Base-by-base conservation (phyloP, 495 filamentous ascomycete genomes). In the Parachaetomium inaequale region DNA sequence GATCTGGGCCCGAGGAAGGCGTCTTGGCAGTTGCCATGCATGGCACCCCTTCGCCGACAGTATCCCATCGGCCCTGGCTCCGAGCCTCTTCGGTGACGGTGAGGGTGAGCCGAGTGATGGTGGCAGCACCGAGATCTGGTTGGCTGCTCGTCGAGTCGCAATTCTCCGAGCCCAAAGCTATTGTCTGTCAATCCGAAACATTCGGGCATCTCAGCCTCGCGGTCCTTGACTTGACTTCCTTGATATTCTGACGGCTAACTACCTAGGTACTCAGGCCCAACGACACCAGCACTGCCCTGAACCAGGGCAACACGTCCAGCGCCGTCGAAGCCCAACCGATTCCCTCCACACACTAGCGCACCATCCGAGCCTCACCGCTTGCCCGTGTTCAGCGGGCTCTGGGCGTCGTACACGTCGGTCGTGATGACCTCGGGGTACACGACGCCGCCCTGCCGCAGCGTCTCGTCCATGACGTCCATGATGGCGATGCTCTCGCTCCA, bases 381-480 rank as follows among this genome's bases (percentile, higher is more conserved):
- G 36, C 79, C 79, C 31, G 75, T 79, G 67, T 84, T 84, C 53
- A 82, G 68, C 3, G 77, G 74, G 68, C 81, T 79, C 69, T 80
- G 74, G 36, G 76, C 71, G 66, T 86, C 84, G 75, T 86, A 93
- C 46, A 90, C 83, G 52, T 82, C 82, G 59, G 82, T 92, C 74
- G 94, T 88, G 72, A 97, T 95, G 67, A 83, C 78, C 59, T 89
- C 86, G 29, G 92, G 90, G 80, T 95, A 96, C 64, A 72, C 81
- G 70, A 97, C 76, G 3, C 84, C 89, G 52, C 87, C 85, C 80
- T 93, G 88, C 73, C 76, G 81, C 69, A 93, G 80, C 21, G 92
- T 88, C 78, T 88, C 84, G 80, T 98, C 93, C 93, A 97, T 96
- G 14, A 87, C 84, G 72, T 93, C 87, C 93, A 96, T 96, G 58